Conservation (phyloP, 371 early-diverging fungal genomes). For the Encephalitozoon cuniculi region DNA sequence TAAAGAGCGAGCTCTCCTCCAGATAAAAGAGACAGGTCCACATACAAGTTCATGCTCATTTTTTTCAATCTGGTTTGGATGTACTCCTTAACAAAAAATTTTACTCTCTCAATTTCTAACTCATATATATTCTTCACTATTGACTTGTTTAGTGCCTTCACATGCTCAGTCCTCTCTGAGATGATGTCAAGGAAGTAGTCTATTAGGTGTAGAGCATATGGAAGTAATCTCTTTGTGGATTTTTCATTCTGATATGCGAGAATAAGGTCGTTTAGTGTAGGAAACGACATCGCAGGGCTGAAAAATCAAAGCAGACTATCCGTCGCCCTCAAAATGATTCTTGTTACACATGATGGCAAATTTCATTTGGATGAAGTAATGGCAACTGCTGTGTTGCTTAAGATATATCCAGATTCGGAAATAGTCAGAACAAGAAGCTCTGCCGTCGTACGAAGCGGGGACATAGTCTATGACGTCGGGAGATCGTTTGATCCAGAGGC, state of each 20-base stretch:
- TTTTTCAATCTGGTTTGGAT: conserved; percentile 38
- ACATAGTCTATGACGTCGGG: conserved; percentile 90
- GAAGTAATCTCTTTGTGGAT: conserved; percentile 33
- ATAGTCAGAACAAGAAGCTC: conserved; percentile 78
- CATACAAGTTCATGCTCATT: conserved; percentile 30
- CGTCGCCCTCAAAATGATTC: conserved; percentile 8
- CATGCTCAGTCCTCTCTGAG: neutral
- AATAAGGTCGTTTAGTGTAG: conserved; percentile 33
- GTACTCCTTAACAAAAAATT: conserved; percentile 51
- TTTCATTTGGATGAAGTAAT: conserved; percentile 76
- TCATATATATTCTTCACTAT: conserved; percentile 36
- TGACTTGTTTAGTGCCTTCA: neutral
- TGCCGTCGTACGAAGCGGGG: conserved; percentile 67
- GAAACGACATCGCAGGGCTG: neutral
- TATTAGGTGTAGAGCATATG: conserved; percentile 21
- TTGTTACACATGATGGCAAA: conserved; percentile 53
- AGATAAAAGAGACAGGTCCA: neutral
- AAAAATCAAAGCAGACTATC: neutral
- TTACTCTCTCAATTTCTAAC: conserved; percentile 50
- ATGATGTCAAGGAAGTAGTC: conserved; percentile 10
- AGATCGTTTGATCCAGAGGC: conserved; percentile 73
- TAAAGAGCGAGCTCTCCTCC: conserved; percentile 25
- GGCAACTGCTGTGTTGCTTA: conserved; percentile 74
- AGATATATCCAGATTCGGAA: conserved; percentile 46
- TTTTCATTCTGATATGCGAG: conserved; percentile 53